phyloP scores from a whole-genome alignment of 1,139 yeast genomes.

The Scheffersomyces stambukii region DNA sequence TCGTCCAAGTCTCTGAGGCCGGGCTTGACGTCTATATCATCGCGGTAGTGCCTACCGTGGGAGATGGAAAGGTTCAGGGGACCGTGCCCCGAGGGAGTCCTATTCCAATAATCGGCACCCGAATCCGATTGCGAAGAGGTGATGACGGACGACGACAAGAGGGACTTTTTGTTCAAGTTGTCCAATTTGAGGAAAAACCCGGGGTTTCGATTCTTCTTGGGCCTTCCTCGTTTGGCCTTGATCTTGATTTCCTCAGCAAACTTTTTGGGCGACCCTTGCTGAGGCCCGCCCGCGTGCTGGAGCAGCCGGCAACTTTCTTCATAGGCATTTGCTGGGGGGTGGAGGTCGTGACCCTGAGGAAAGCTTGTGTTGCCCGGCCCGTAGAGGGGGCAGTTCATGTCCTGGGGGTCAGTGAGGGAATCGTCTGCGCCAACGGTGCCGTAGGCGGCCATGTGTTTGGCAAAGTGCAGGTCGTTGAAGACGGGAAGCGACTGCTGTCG shows the following conservation, averaged over 20 bases:
- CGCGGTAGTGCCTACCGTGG: constrained; percentile 3
- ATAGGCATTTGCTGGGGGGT: too few species aligned
- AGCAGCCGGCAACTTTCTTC: too few species aligned
- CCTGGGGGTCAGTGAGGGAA: too few species aligned
- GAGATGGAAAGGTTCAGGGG: constrained; percentile 6
- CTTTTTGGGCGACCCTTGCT: constrained; percentile 1
- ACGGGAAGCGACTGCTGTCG: too few species aligned
- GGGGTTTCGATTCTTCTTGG: constrained; percentile 11
- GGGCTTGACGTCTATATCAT: constrained; percentile 6
- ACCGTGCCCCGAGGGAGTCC: constrained; percentile 7
- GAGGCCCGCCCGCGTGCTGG: constrained; percentile 1
- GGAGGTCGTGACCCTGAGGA: too few species aligned
- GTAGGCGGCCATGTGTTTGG: too few species aligned
- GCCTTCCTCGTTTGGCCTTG: constrained; percentile 11
- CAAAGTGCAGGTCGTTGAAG: too few species aligned
- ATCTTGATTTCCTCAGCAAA: constrained; percentile 5
- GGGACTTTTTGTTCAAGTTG: constrained; percentile 9
- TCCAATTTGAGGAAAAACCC: constrained; percentile 13
- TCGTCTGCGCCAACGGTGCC: too few species aligned
- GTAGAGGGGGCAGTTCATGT: too few species aligned
- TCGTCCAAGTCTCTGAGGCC: too few species aligned
- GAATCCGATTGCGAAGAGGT: constrained; percentile 15
- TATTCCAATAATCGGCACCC: constrained; percentile 14
- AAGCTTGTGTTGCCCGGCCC: too few species aligned
- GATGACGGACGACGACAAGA: constrained; percentile 3